Base-by-base conservation (phyloP, 2,329 filamentous ascomycete genomes). In the Colletotrichum limetticola region DNA sequence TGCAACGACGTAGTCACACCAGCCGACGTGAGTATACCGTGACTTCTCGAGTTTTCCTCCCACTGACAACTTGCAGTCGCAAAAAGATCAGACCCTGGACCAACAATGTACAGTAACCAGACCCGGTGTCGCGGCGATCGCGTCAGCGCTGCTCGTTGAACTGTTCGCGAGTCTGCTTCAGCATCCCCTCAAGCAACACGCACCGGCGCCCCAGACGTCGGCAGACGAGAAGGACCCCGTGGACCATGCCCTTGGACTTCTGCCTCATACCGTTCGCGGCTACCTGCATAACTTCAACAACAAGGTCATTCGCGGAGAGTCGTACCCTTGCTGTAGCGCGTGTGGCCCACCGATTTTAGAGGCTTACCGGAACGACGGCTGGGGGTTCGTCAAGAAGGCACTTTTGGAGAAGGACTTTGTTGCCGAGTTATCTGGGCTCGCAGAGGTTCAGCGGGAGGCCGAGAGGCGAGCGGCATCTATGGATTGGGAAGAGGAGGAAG, bases 81-180 rank as follows among this genome's bases (percentile, higher is more conserved):
- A 98, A 79, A 98, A 96, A 82, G 95, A 98, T 78, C 94, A 95
- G 77, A 98, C 97, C 0, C 91, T 99, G 12, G 97, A 99, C 80
- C 97, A 99, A 81, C 97, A 98, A 83, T 99, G 97, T 83, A 99
- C 97, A 0, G 97, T 99, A 24, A 99, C 97, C 3, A 91, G 97
- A 11, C 97, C 97, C 0, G 97, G 97, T 19, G 91, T 98, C 46
- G 96, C 97, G 16, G 93, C 95, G 11, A 97, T 98, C 69, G 97
- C 97, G 8, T 98, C 97, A 2, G 94, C 95, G 2, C 88, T 97
- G 42, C 88, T 98, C 6, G 96, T 98, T 60, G 97, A 99, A 82
- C 88, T 98, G 5, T 88, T 99, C 32, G 92, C 95, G 11, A 97
- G 94, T 71, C 85, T 98, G 46, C 86, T 98, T 11, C 97, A 99